These are phyloP conservation scores for Dillenia suffruticosa DNA, from an alignment of 164 flowering plant genomes.

Conservation along the genomic window DNA sequence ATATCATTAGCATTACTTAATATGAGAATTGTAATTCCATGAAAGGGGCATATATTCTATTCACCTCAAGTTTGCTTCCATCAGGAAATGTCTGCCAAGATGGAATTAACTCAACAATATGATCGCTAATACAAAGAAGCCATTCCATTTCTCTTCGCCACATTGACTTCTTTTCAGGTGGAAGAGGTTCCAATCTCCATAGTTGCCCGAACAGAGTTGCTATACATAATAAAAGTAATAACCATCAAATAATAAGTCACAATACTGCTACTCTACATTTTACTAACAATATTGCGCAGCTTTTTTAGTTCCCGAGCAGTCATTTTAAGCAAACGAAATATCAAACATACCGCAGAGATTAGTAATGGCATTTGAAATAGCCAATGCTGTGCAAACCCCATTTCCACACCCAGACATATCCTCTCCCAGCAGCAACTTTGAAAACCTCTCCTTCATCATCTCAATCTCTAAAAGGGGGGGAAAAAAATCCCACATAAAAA, in stretches of 20 bases:
- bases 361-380: slow-evolving; percentile 79
- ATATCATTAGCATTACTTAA: too few species aligned
- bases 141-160: slow-evolving; percentile 69
- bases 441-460: slow-evolving; percentile 79
- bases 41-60: too few species aligned
- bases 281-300: too few species aligned
- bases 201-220: slow-evolving; percentile 60
- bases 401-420: slow-evolving; percentile 86
- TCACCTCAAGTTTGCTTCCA: slow-evolving; percentile 66
- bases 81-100: slow-evolving; percentile 63
- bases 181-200: slow-evolving; percentile 61
- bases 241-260: neutral
- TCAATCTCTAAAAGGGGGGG: slow-evolving; percentile 38
- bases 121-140: slow-evolving; percentile 59
- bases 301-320: too few species aligned
- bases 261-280: too few species aligned
- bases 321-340: too few species aligned
- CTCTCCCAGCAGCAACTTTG: slow-evolving; percentile 76
- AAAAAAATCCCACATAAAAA: neutral
- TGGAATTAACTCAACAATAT: slow-evolving; percentile 58
- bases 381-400: slow-evolving; percentile 72
- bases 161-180: slow-evolving; percentile 48
- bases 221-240: slow-evolving; percentile 8
- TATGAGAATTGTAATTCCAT: too few species aligned
- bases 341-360: slow-evolving; percentile 58